Evolutionary conservation across 805 yeast genomes (phyloP), one percentile per base, ranked within the genome.

Genomic region (Ogataea populi-albae): DNA sequence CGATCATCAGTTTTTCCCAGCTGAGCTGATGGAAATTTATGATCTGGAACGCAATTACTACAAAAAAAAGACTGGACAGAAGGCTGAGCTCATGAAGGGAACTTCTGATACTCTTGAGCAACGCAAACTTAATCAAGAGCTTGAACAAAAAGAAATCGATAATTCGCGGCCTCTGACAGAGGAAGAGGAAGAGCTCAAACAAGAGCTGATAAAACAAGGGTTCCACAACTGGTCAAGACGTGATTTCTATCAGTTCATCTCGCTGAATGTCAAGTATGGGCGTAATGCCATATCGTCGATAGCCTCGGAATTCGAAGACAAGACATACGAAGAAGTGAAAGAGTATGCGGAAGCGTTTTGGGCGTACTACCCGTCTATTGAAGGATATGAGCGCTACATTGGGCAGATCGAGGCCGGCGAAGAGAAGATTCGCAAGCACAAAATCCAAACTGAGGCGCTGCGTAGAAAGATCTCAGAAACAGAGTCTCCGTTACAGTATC

Each of bases 1-100:
- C 55, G 96, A 93, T 54, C 96, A 89, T 61, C 98, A 93, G 61
- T 86, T 93, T 51, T 86, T 74, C 58, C 87, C 95, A 1, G 71
- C 80, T n/a, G 73, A 84, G 54, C 64, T 93, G 30, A 69, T 75
- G 45, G 87, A 83, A 37, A 57, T 93, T 26, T 79, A 84, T 54
- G 95, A 87, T 40, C 73, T 81, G 59, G 98, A 93, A 55, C 79
- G 81, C 49, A 78, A 82, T 38, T 81, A 78, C 60, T 83, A 73
- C 58, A 80, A 85, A 37, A 82, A 86, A 52, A 78, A 73, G 48
- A 72, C 75, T 17, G 76, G 75, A 10, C 82, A 75, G 62, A 66
- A 69, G 47, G 84, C 79, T 1, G 88, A 86, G 10, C 60, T 77
- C 18, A 68, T 77, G 34, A 75, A 72, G 24, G 86, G 82, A 6